These are phyloP conservation scores for Globisporangium acanthophoron DNA, from an alignment of 352 stramenopile species.

Conservation along the genomic window DNA sequence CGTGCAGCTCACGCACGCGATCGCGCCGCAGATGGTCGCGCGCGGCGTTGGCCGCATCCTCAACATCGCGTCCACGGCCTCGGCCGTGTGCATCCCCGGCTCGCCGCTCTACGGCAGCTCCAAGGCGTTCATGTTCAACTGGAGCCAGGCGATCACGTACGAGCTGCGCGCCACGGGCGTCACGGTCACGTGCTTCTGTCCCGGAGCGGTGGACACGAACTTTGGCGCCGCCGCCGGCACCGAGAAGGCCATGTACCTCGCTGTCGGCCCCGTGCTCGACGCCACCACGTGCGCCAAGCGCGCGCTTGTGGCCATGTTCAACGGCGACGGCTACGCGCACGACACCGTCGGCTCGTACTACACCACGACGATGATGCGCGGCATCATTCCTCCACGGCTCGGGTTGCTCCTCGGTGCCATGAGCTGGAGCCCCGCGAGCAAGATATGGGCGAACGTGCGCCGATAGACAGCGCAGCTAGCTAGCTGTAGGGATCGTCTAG, in stretches of 20 bases:
- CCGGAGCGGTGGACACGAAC: constrained; percentile 61
- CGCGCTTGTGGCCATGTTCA: constrained; percentile 15
- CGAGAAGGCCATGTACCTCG: constrained; percentile 15
- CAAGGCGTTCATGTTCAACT: constrained; percentile 65
- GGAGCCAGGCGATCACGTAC: constrained; percentile 66
- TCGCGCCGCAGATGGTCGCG: constrained; percentile 65
- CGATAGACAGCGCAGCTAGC: not conserved
- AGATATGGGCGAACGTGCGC: not conserved
- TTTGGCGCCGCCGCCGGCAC: constrained; percentile 35
- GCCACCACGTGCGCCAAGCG: constrained; percentile 9
- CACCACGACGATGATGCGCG: constrained; percentile 3
- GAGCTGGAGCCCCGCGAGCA: not conserved
- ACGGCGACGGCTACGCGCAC: constrained; percentile 25
- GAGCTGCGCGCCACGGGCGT: constrained; percentile 58
- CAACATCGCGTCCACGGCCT: constrained; percentile 65
- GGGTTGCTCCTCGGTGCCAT: not conserved
- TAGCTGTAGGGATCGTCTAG: too few species aligned
- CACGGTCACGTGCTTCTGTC: constrained; percentile 59
- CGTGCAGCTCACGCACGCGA: constrained; percentile 40
- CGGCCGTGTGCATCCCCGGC: constrained; percentile 38
- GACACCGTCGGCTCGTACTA: constrained; percentile 31
- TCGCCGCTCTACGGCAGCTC: constrained; percentile 61
- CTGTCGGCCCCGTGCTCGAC: not conserved
- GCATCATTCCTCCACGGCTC: constrained; percentile 3
- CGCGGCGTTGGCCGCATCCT: constrained; percentile 63